These are phyloP conservation scores for Amylocarpus encephaloides DNA, from an alignment of 2,329 filamentous ascomycete species.

Conservation along the genomic window DNA sequence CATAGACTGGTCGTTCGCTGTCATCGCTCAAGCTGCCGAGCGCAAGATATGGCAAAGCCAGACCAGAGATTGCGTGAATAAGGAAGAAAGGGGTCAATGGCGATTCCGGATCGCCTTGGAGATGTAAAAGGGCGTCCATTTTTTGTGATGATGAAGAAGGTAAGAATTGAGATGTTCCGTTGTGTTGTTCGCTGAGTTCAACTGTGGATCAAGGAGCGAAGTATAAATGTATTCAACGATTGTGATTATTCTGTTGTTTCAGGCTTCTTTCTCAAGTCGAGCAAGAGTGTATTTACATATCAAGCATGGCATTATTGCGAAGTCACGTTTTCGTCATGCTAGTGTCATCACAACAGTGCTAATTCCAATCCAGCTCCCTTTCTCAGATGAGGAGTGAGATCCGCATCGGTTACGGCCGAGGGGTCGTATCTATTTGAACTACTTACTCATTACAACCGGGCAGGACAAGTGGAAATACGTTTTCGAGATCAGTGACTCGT, in stretches of 20 bases:
- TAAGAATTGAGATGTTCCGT: not conserved
- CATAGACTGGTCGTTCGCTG: not conserved
- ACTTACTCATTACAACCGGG: not conserved
- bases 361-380: not conserved
- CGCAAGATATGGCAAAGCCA: slow-evolving; percentile 2
- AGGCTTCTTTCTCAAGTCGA: not conserved
- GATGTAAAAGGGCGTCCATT: slow-evolving; percentile 2
- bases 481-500: not conserved
- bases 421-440: not conserved
- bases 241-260: not conserved
- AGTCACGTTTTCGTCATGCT: not conserved
- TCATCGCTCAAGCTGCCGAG: slow-evolving; percentile 1
- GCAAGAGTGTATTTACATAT: slow-evolving; percentile 1
- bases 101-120: slow-evolving; percentile 1
- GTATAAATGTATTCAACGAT: not conserved
- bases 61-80: slow-evolving; percentile 1
- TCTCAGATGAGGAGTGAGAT: not conserved
- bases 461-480: not conserved
- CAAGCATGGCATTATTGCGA: too few species aligned
- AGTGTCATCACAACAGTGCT: not conserved
- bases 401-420: not conserved
- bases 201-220: not conserved
- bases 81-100: not conserved
- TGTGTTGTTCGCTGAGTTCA: not conserved
- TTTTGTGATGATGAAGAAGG: not conserved